These are phyloP conservation scores for Glutinoglossum americanum DNA, from an alignment of 495 filamentous ascomycete genomes.

Conservation along the genomic window DNA sequence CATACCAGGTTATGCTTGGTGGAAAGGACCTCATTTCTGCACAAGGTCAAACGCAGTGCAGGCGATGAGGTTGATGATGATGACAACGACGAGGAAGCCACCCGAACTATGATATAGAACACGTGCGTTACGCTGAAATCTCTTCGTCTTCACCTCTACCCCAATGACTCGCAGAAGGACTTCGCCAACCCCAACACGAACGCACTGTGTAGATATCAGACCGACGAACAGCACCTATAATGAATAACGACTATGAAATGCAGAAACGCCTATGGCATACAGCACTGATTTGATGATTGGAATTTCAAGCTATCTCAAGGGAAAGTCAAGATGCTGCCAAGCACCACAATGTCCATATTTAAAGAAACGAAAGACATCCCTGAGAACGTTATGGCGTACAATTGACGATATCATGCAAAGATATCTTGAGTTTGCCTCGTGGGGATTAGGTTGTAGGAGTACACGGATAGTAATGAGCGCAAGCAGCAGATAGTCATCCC, in stretches of 20 bases:
- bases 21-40: background rate
- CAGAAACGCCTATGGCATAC: background rate
- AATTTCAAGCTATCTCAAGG: background rate
- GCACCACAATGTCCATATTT: background rate
- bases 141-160: background rate
- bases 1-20: background rate
- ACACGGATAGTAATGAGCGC: background rate
- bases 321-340: background rate
- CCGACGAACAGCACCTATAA: background rate
- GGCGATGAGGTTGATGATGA: background rate
- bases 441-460: background rate
- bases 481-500: background rate
- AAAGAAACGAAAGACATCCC: background rate
- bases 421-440: background rate
- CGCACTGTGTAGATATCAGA: background rate
- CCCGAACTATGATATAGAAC: background rate
- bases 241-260: background rate
- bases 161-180: background rate
- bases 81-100: background rate
- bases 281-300: background rate
- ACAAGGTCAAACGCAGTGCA: background rate
- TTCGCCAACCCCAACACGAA: background rate
- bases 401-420: background rate
- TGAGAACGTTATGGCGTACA: background rate
- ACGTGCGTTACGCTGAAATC: background rate